Base-by-base conservation (phyloP, 306 rosid species). In the Cyclanthera cordifolia region DNA sequence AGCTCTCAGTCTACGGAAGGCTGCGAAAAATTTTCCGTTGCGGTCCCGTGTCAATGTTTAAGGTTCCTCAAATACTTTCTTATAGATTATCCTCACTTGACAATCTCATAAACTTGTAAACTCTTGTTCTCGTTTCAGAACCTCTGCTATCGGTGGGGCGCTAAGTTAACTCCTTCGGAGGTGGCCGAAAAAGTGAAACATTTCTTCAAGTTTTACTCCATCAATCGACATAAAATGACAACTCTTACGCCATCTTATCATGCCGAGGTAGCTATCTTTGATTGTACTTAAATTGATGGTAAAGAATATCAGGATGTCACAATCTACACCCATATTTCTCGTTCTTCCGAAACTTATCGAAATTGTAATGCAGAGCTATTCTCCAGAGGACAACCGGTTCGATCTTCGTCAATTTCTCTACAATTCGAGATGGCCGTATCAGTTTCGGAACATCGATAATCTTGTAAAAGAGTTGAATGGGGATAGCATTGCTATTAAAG, bases 111-210 rank as follows among this genome's bases (percentile, higher is more conserved):
- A 12, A 6, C 34, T 5, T 39, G 30, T 41, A 14, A 72, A 32
- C 67, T 66, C 51, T 76, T 28, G 21, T 49, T 11, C 53, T 75
- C 70, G 58, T 71, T 72, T 55, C 82, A 90, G 96, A 93, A 93
- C 74, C 94, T 93, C 43, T 87, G 95, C 85, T 82, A 83, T 74
- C 84, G 78, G 78, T 90, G 96, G 99, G 94, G 96, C 12, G 74
- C 88, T 71, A 79, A 71, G 78, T 80, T 90, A 82, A 82, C 91
- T 50, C 96, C 98, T 46, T 79, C 80, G 4, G 87, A 93, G 81
- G 95, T 90, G 73, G 99, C 94, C 48, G 99, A 87, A 49, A 93
- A 93, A 87, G 96, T 93, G 55, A 93, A 93, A 76, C 77, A 87
- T 75, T 93, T 93, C 79, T 93, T 86, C 94, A 89, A 87, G 84